phyloP scores from a whole-genome alignment of 2,329 filamentous ascomycete species.

The Fusarium tanahbumbuense region DNA sequence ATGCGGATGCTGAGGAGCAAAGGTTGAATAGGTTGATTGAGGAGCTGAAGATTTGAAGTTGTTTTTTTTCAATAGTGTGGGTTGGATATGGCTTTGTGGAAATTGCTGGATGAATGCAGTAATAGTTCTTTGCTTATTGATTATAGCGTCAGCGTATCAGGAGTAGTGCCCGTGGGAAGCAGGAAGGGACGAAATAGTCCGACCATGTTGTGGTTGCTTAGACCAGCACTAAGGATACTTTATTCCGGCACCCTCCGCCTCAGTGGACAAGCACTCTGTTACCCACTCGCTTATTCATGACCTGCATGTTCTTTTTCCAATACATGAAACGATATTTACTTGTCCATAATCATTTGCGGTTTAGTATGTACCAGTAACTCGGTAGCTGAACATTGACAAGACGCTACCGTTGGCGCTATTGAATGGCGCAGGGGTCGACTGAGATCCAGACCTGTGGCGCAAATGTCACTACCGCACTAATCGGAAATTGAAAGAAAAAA shows the following conservation, averaged over 20 bases:
- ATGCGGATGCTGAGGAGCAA: neutral
- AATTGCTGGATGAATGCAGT: no score
- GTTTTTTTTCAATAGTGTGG: neutral
- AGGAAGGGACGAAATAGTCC: neutral
- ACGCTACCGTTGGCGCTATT: conserved; percentile 20
- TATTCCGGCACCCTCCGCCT: neutral
- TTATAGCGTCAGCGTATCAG: neutral
- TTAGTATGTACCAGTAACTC: neutral
- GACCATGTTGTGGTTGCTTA: neutral
- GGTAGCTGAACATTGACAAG: neutral
- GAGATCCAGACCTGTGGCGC: conserved; percentile 3
- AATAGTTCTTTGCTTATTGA: neutral
- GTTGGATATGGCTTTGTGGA: neutral
- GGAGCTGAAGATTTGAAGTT: neutral
- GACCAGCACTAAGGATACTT: no score
- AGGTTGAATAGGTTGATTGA: neutral
- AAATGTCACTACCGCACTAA: neutral
- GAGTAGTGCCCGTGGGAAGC: neutral
- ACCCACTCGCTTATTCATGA: no score
- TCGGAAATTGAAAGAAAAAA: neutral
- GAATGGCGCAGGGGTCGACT: neutral
- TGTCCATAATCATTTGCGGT: neutral
- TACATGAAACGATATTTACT: neutral
- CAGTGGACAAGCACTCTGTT: accelerated
- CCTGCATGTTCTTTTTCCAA: neutral